Evolutionary conservation across 1,139 yeast genomes (phyloP), one percentile per base, ranked within the genome.

Genomic region (Saccharomycopsis phalli): DNA sequence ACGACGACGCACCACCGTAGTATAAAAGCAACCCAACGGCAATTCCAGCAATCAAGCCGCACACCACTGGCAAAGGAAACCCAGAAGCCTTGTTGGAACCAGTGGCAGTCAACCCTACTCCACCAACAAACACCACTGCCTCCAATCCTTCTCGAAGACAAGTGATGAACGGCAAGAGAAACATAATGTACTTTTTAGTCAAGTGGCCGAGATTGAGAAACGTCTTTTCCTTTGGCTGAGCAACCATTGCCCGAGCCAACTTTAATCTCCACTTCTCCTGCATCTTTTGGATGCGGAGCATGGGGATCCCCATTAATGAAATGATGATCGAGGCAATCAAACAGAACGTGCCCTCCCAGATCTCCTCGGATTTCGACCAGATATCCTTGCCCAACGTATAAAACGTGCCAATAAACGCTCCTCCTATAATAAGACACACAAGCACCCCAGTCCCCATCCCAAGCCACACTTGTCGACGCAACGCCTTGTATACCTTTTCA

Each of bases 261-360:
- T 82, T 83, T 43, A 72, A 62, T 53, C 81, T 74, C 96, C 96
- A 87, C 60, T 86, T 86, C 47, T 75, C 76, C 61, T 83, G 84
- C 86, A 86, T 75, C 55, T 81, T 79, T 61, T 84, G 86, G 56
- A 87, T 74, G 51, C 95, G 68, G 50, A 87, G 67, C 68, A 87
- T 73, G 10, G 94, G 86, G 37, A 86, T 62, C 36, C 96, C 96
- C 95, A 87, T 86, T 40, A 81, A 64, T 4, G 95, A 80, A 55
- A 87, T 87, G 64, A 87, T 79, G 7, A 79, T 53, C 21, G 93
- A 74, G 4, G 95, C 87, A 47, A 86, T 62, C 47, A 87, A 66
- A 51, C 93, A 83, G 58, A 87, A 87, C 7, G 79, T 62, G 36
- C 95, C 95, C 63, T 87, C 96, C 96, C 96, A 87, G 36, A 86